Base-by-base conservation (phyloP, 1,139 yeast species). In the Yamadazyma spencermartinsiae region DNA sequence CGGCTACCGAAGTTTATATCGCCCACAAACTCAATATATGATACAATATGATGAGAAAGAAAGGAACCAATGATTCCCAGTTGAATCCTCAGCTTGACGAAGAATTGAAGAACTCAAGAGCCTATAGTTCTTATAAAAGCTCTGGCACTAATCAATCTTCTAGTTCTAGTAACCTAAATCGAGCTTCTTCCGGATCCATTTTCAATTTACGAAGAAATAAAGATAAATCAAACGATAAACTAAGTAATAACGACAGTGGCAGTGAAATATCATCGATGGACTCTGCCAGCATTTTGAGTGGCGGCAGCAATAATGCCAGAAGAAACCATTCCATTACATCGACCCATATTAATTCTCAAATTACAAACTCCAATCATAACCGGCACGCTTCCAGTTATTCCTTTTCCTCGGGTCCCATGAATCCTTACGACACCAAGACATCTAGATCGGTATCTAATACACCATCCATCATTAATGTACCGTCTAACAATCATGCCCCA, bases 381-480 rank as follows among this genome's bases (percentile, higher is more conserved):
- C 63, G 75, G 12, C 69, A 68, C 31, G 68, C 73, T 18, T 67
- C 74, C 24, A 55, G 73, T 6, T 69, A 64, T 45, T 65, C 72
- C 46, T 60, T 65, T 31, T 55, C 65, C 12, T 54, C 62, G 10
- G 20, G 31, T 31, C 14, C 46, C 51, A 6, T 48, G 4, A 63
- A 63, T 44, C 69, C 71, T 24, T 62, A 67, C 48, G 70, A 65
- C 26, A 51, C 58, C 11, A 51, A 51, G 29, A 46, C 51, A 2
- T 35, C 50, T 15, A 39, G 50, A 38, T 36, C 42, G 10, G 25
- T 19, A 3, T 33, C 42, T 2, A 29, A 23, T 8, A 14, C 31
- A 8, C 13, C 31, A 11, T 16, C 31, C 21, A 17, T n/a, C 21
- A 16, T 16, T 17, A 29, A 29, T 29, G n/a, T 20, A 10, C 10